Conservation (phyloP, 306 rosid species). For the Vigna mungo region DNA sequence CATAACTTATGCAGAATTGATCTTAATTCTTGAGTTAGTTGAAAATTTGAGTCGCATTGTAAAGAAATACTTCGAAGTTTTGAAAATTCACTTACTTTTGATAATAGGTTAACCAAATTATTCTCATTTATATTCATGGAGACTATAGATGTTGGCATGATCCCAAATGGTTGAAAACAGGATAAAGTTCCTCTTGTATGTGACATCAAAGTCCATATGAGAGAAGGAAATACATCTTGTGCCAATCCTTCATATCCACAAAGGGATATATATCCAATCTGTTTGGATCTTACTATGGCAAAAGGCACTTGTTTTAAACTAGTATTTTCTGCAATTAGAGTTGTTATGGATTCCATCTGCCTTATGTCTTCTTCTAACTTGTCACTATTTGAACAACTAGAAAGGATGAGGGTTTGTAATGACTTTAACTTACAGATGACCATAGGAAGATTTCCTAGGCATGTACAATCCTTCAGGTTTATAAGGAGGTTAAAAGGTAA, state of each 20-base stretch:
- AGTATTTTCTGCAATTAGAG: constrained; percentile 46
- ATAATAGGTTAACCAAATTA: not conserved
- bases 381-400: constrained; percentile 48
- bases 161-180: not conserved
- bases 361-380: constrained; percentile 46
- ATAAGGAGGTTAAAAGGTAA: too few species aligned
- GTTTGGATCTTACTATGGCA: constrained; percentile 21
- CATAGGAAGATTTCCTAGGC: constrained; percentile 22
- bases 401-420: constrained; percentile 48
- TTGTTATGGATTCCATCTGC: constrained; percentile 51
- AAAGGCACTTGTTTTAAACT: constrained; percentile 40
- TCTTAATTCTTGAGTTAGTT: not conserved
- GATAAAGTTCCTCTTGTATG: constrained; percentile 7
- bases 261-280: constrained; percentile 42
- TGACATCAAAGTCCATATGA: constrained; percentile 41
- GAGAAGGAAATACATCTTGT: constrained; percentile 37
- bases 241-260: constrained; percentile 46
- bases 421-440: constrained; percentile 36
- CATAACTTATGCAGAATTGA: not conserved
- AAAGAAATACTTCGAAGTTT: constrained; percentile 7
- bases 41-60: not conserved
- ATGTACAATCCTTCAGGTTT: constrained; percentile 33
- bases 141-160: constrained; percentile 2
- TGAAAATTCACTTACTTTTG: not conserved
- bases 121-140: not conserved